Evolutionary conservation across 169 alveolate species (phyloP).

Genomic region (Babesia ovata): DNA sequence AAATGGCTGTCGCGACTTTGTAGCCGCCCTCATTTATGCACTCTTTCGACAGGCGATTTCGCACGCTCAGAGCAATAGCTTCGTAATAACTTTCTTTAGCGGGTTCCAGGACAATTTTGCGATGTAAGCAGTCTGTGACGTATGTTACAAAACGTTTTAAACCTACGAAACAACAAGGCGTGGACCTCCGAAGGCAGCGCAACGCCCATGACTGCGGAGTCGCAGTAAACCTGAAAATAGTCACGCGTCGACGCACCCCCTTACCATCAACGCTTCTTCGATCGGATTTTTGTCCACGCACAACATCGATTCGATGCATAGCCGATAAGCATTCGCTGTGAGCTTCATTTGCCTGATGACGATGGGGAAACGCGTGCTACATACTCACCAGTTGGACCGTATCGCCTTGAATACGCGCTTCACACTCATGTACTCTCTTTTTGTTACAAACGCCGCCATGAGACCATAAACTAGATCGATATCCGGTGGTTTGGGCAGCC

Average conservation of each 20-base stretch:
- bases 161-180: constrained; percentile 25
- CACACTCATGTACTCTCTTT: constrained; percentile 39
- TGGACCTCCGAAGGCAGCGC: constrained; percentile 41
- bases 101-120: not conserved
- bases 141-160: not conserved
- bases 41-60: not conserved
- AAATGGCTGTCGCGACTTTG: not conserved
- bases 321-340: constrained; percentile 14
- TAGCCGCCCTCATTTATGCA: not conserved
- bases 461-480: constrained; percentile 35
- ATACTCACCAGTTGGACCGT: constrained; percentile 46
- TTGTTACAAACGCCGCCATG: constrained; percentile 24
- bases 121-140: not conserved
- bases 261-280: constrained; percentile 60
- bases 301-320: constrained; percentile 45
- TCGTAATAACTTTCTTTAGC: not conserved
- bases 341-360: constrained; percentile 24
- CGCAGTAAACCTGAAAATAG: constrained; percentile 43
- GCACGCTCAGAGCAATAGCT: not conserved
- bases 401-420: constrained; percentile 35
- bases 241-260: not conserved
- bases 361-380: not conserved
- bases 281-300: constrained; percentile 31
- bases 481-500: constrained; percentile 63
- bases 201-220: constrained; percentile 42